Evolutionary conservation across 1,139 yeast species (phyloP), one percentile per base, ranked within the genome.

Genomic region (Scheffersomyces lignicola): DNA sequence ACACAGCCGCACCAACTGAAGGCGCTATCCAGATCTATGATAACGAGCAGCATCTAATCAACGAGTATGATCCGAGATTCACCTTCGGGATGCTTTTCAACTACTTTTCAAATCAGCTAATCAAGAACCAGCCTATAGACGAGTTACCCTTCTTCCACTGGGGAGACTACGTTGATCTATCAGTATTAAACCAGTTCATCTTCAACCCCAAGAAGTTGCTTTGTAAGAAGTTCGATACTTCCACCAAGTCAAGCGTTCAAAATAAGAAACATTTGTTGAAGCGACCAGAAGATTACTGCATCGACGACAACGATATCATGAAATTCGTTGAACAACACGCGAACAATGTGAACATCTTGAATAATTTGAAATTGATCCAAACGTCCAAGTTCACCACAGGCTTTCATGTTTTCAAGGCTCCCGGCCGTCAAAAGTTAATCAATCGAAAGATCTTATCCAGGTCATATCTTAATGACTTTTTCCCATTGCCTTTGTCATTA

Each of bases 381-480:
- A 15, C 13, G 3, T 28, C 29, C 16, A 41, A 40, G 3, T 39
- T 39, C 10, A 39, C 56, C 13, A 39, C 73, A 1, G 73, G 74
- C 1, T 70, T 70, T 43, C 76, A 70, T 45, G 56, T 73, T 2
- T 60, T 52, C 38, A 38, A 38, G 15, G 51, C 58, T 39, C 49
- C 67, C 2, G 70, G 68, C 8, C 52, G 73, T 29, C 52, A 68
- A 1, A 48, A 55, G 2, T 53, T 45, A 27, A 45, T 45, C 3
- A 36, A 52, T 18, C 58, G 69, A 30, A 46, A 55, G 1, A 26
- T 70, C 3, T 64, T 65, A 17, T 55, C 68, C 2, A 62, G 59
- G 39, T 65, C 75, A 11, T 72, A 57, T 42, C 48, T 74, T 7
- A 47, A 67, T 37, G 71, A 69, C 27, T 69, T 70, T 38, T 73